Percentiles rank a stretch among this genome's conserved stretches.
Conservation (phyloP, 1,139 yeast genomes). For the Hyphopichia fennica region DNA sequence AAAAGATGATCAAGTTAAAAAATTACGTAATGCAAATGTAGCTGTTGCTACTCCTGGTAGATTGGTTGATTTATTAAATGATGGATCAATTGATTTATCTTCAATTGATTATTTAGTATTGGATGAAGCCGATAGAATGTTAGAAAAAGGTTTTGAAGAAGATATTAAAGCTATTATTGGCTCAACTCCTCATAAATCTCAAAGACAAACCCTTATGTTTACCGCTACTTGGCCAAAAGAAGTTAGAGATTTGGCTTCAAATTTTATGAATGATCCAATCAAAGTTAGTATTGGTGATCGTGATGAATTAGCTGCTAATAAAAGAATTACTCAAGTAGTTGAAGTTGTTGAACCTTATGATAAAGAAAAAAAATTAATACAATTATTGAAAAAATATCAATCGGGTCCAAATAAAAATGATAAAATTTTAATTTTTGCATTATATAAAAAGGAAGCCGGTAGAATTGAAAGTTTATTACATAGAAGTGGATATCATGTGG, state of each 20-base stretch:
- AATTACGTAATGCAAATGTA: constrained; percentile 60
- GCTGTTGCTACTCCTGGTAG: constrained; percentile 98
- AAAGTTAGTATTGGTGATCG: constrained; percentile 92
- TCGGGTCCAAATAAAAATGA: constrained; percentile 65
- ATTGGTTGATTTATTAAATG: constrained; percentile 84
- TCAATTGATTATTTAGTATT: constrained; percentile 76
- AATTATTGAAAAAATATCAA: constrained; percentile 73
- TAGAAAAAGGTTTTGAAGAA: constrained; percentile 93
- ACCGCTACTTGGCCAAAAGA: constrained; percentile 92
- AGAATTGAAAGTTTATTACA: constrained; percentile 78
- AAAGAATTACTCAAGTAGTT: constrained; percentile 87
- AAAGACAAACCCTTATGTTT: constrained; percentile 84
- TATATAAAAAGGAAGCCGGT: constrained; percentile 94
- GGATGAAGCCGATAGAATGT: constrained; percentile 99
- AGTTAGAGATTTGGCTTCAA: constrained; percentile 86
- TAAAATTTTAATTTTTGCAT: constrained; percentile 86
- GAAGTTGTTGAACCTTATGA: constrained; percentile 86
- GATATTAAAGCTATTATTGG: constrained; percentile 84
- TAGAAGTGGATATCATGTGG: constrained; percentile 74
- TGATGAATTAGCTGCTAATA: constrained; percentile 92
- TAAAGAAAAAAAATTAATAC: constrained; percentile 76
- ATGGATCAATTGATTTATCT: constrained; percentile 74
- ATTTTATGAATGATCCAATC: constrained; percentile 83
- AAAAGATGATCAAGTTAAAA: constrained; percentile 78
- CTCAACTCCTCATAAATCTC: constrained; percentile 37